A percentile compares a stretch with the other conserved stretches of the same genome.
phyloP scores from a whole-genome alignment of 441 rosid genomes.

The Gossypium schwendimanii region DNA sequence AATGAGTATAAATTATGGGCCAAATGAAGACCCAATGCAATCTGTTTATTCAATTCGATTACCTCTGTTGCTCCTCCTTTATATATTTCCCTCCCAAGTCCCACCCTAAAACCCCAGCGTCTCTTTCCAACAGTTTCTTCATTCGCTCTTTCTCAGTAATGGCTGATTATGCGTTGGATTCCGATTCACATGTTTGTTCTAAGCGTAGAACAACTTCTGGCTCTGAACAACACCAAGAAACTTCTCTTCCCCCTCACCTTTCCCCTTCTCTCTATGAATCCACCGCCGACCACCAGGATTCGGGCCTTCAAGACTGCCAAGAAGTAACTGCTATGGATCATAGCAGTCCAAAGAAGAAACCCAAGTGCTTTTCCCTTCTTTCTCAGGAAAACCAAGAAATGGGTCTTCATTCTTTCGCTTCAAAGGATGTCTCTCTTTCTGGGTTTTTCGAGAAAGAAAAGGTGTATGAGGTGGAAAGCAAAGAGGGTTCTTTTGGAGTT shows the following conservation, averaged over 20 bases:
- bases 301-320: background rate
- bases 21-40: too few relatives aligned
- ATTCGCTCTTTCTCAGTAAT: background rate
- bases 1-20: too few relatives aligned
- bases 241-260: background rate
- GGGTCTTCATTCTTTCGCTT: conserved; percentile 8
- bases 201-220: conserved; percentile 6
- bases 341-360: conserved; percentile 22
- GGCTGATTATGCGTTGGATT: conserved; percentile 8
- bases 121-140: background rate
- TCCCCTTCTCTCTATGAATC: background rate
- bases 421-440: conserved; percentile 21
- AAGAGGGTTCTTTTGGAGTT: conserved; percentile 19
- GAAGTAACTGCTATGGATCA: conserved; percentile 19
- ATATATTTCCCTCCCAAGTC: background rate
- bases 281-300: background rate
- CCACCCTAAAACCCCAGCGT: background rate
- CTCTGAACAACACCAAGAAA: conserved; percentile 8
- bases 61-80: too few relatives aligned
- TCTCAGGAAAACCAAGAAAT: conserved; percentile 19
- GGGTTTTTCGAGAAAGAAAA: conserved; percentile 8
- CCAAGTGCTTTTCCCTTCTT: conserved; percentile 18
- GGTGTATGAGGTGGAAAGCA: background rate
- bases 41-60: too few relatives aligned
- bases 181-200: conserved; percentile 10